phyloP scores from a whole-genome alignment of 768 basidiomycete species.

The Pulveroboletus sp. region DNA sequence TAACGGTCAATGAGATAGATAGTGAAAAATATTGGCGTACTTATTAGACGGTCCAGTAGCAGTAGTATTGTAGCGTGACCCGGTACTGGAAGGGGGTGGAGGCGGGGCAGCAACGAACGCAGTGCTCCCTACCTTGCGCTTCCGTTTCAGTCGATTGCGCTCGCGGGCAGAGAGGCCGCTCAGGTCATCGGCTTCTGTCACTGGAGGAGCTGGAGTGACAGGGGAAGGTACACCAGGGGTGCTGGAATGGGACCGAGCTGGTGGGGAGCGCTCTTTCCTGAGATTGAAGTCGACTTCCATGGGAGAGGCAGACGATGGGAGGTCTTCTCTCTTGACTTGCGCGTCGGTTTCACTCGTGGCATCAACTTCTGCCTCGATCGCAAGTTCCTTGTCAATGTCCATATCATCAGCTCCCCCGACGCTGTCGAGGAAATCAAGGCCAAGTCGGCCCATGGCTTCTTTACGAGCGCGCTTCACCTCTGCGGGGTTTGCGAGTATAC shows the following conservation, averaged over 20 bases:
- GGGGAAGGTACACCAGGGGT: conserved; percentile 48
- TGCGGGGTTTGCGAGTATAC: conserved; percentile 64
- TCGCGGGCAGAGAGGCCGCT: conserved; percentile 82
- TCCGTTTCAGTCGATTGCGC: conserved; percentile 89
- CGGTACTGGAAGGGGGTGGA: conserved; percentile 51
- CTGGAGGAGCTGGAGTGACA: conserved; percentile 35
- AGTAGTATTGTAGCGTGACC: conserved; percentile 58
- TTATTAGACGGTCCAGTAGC: conserved; percentile 57
- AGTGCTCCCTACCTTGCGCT: conserved; percentile 81
- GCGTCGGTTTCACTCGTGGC: conserved; percentile 39
- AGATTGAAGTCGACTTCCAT: conserved; percentile 42
- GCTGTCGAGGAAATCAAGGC: conserved; percentile 78
- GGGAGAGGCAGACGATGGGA: conserved; percentile 32
- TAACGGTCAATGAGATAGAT: conserved; percentile 1
- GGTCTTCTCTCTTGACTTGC: conserved; percentile 38
- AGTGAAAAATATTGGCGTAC: conserved; percentile 30
- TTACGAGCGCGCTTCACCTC: conserved; percentile 86
- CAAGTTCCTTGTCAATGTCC: conserved; percentile 81
- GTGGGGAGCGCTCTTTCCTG: conserved; percentile 37
- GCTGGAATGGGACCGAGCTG: conserved; percentile 41
- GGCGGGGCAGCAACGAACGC: conserved; percentile 74
- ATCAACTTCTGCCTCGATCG: conserved; percentile 50
- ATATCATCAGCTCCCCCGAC: conserved; percentile 72
- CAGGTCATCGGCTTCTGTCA: conserved; percentile 39
- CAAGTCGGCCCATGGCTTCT: conserved; percentile 84